Conservation (phyloP, 208 protist species). For the Trypanosoma rangeli region DNA sequence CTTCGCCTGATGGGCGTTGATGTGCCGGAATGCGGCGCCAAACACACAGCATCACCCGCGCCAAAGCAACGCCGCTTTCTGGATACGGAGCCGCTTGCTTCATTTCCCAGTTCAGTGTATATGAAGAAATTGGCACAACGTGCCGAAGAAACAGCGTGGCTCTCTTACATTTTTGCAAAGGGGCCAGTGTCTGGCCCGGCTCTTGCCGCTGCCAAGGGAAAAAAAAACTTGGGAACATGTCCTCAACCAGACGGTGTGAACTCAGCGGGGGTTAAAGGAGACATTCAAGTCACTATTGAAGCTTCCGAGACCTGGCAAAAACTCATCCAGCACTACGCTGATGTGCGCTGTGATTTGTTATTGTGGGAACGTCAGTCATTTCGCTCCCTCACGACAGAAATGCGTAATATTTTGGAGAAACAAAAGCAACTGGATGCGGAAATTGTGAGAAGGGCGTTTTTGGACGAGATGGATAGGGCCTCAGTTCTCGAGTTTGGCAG, state of each 20-base stretch:
- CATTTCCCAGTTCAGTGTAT: background rate
- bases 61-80: constrained; percentile 16
- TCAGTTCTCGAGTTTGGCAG: constrained; percentile 37
- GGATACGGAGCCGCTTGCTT: constrained; percentile 38
- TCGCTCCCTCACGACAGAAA: constrained; percentile 28
- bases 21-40: constrained; percentile 8
- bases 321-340: constrained; percentile 29
- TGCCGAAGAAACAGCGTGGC: constrained; percentile 16
- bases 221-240: background rate
- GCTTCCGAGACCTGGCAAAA: constrained; percentile 4
- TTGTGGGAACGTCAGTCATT: constrained; percentile 37
- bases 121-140: constrained; percentile 2
- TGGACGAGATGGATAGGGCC: constrained; percentile 29
- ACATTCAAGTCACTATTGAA: background rate
- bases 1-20: constrained; percentile 24
- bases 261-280: background rate
- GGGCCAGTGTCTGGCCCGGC: background rate
- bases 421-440: constrained; percentile 33
- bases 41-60: background rate
- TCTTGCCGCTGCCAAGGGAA: background rate
- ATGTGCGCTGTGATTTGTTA: constrained; percentile 43
- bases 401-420: constrained; percentile 33
- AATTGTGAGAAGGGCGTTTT: constrained; percentile 22
- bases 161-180: constrained; percentile 24
- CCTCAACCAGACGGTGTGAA: background rate